Conservation (phyloP, 2,329 filamentous ascomycete species). For the Aspergillus sergii region DNA sequence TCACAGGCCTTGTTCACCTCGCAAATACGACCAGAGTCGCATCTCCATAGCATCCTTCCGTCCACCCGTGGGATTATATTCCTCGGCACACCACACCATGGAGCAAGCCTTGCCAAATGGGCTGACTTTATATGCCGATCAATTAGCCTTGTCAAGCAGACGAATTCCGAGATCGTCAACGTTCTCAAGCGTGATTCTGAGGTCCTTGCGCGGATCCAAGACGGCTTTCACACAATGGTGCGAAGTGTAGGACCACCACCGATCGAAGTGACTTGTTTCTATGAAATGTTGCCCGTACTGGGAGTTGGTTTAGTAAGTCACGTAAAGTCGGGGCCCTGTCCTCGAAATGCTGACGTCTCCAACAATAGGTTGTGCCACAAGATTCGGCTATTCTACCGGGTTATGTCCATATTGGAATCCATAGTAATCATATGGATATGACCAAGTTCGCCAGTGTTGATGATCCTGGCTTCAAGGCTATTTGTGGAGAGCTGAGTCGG, state of each 20-base stretch:
- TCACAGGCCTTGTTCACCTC: neutral
- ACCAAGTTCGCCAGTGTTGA: neutral
- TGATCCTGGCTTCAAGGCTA: neutral
- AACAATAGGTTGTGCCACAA: neutral
- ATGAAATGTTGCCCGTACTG: neutral
- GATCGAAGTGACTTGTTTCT: neutral
- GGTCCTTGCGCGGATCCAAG: conserved; percentile 4
- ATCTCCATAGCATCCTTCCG: conserved; percentile 33
- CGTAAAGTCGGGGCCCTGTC: neutral
- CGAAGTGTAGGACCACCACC: neutral
- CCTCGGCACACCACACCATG: conserved; percentile 42
- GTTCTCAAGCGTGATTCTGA: conserved; percentile 3
- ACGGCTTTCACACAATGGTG: neutral
- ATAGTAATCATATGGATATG: neutral
- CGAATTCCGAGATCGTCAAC: conserved; percentile 4
- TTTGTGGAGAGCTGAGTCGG: neutral
- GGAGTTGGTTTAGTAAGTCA: neutral
- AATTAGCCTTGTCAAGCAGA: conserved; percentile 18
- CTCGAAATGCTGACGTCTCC: neutral
- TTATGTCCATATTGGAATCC: neutral
- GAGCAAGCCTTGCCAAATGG: conserved; percentile 37
- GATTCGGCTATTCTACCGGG: neutral
- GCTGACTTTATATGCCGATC: conserved; percentile 28
- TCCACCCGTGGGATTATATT: conserved; percentile 37
- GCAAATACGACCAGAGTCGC: conserved; percentile 30